Evolutionary conservation across 2,329 filamentous ascomycete genomes (phyloP).

Genomic region (Colletotrichum sp.): DNA sequence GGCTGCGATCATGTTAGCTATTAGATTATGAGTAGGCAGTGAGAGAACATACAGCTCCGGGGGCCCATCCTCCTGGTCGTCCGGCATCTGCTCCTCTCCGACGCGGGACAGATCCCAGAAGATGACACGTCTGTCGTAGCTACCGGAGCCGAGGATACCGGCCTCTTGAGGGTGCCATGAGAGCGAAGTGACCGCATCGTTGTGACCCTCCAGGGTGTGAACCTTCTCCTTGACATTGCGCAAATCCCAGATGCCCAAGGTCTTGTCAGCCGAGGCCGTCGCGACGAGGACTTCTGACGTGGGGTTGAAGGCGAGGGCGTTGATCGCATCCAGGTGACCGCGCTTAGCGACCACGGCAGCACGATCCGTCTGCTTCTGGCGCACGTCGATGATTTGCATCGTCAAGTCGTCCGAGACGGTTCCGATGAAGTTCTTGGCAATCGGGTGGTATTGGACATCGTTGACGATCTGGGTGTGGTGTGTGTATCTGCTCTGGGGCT

Average conservation of each 20-base stretch:
- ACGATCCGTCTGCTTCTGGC: constrained; percentile 67
- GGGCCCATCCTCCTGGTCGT: constrained; percentile 93
- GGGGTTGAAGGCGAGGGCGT: constrained; percentile 94
- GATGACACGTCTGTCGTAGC: constrained; percentile 90
- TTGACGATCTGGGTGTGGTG: constrained; percentile 94
- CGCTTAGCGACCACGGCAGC: constrained; percentile 72
- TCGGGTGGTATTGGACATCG: constrained; percentile 93
- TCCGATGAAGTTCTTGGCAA: constrained; percentile 84
- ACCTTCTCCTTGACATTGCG: constrained; percentile 89
- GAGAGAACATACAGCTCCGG: constrained; percentile 75
- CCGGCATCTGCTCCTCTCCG: constrained; percentile 92
- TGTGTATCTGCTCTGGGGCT: constrained; percentile 77
- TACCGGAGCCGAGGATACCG: constrained; percentile 86
- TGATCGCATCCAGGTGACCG: constrained; percentile 91
- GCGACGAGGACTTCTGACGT: constrained; percentile 88
- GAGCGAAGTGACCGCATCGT: constrained; percentile 87
- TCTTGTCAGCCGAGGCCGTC: constrained; percentile 94
- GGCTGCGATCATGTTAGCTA: constrained; percentile 47
- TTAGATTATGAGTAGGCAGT: background rate
- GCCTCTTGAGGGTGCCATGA: constrained; percentile 94
- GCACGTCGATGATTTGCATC: constrained; percentile 89
- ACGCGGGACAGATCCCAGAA: constrained; percentile 96
- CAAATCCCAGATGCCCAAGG: constrained; percentile 93
- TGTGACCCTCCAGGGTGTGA: constrained; percentile 88
- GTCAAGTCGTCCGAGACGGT: constrained; percentile 95